Base-by-base conservation (phyloP, 345 rosid species). In the Murraya koenigii region DNA sequence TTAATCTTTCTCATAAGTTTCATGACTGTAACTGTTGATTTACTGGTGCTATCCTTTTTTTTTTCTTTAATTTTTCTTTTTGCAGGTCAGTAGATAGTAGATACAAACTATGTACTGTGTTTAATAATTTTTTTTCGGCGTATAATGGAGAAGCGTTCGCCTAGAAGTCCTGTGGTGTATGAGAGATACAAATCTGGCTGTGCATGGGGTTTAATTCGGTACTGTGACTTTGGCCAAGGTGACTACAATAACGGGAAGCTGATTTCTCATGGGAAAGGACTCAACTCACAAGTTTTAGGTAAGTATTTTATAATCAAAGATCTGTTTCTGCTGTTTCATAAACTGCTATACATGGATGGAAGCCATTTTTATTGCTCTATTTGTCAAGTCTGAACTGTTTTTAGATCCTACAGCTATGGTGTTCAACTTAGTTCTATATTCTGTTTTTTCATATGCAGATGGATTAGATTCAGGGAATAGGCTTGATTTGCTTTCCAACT, bases 151-250 rank as follows among this genome's bases (percentile, higher is more conserved):
- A 81, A 32, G 83, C 72, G 59, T 68, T 80, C 82, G 6, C 92
- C 90, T 3, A 84, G 75, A 82, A 90, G 92, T 81, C 94, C 94
- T 72, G 78, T 82, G 58, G 33, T 83, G 64, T 86, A 84, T 60
- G 94, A 89, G 79, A 85, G 78, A 70, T 82, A 90, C 80, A 89
- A 90, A 86, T 87, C 94, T 17, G 88, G 93, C 76, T 89, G 95
- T 64, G 87, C 86, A 13, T 85, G 87, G 88, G 76, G 89, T 75
- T 78, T 92, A 49, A 83, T 88, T 60, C 84, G 78, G 32, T 80
- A 89, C 73, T 86, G 90, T 15, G 87, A 80, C 76, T 86, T 92
- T 76, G 84, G 88, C 56, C 87, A 83, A 69, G 80, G 81, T 19
- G 82, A 72, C 66, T 84, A 89, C 58, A 86, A 76, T 61, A 87